Conservation (phyloP, 2,329 filamentous ascomycete species). For the Xylariaceae sp. region DNA sequence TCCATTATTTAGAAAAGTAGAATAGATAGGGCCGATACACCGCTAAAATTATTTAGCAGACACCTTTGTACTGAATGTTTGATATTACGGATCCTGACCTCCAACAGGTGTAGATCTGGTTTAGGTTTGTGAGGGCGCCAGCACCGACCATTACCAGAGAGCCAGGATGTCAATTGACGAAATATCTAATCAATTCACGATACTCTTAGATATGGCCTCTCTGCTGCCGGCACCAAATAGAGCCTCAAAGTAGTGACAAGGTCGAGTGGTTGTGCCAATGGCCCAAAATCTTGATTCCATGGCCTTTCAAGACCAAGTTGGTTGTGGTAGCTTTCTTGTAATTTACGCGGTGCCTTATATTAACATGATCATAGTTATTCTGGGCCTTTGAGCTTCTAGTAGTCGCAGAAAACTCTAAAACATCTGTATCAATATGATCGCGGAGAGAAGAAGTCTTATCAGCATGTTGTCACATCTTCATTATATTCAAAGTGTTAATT, state of each 20-base stretch:
- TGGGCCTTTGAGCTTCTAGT: constrained; percentile 26
- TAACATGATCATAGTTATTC: constrained; percentile 55
- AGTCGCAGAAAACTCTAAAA: background rate
- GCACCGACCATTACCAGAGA: constrained; percentile 15
- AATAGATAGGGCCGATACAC: too few relatives aligned
- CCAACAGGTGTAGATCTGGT: constrained; percentile 77
- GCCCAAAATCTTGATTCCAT: constrained; percentile 72
- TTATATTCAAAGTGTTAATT: background rate
- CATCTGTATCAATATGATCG: constrained; percentile 4
- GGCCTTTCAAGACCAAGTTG: constrained; percentile 71
- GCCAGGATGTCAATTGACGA: constrained; percentile 52
- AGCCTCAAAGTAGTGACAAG: constrained; percentile 77
- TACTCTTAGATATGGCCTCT: constrained; percentile 62
- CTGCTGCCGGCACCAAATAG: constrained; percentile 72
- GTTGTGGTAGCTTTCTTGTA: constrained; percentile 74
- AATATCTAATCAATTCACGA: constrained; percentile 67
- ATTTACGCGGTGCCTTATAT: constrained; percentile 89
- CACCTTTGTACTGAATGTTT: too few relatives aligned
- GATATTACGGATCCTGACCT: constrained; percentile 66
- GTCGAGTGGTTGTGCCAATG: constrained; percentile 80
- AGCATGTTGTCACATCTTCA: constrained; percentile 4
- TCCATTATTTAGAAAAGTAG: too few relatives aligned
- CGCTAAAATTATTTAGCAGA: too few relatives aligned
- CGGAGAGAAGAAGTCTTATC: constrained; percentile 6
- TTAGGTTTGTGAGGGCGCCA: constrained; percentile 62